Conservation (phyloP, 257 asterid species). For the Echium plantagineum region DNA sequence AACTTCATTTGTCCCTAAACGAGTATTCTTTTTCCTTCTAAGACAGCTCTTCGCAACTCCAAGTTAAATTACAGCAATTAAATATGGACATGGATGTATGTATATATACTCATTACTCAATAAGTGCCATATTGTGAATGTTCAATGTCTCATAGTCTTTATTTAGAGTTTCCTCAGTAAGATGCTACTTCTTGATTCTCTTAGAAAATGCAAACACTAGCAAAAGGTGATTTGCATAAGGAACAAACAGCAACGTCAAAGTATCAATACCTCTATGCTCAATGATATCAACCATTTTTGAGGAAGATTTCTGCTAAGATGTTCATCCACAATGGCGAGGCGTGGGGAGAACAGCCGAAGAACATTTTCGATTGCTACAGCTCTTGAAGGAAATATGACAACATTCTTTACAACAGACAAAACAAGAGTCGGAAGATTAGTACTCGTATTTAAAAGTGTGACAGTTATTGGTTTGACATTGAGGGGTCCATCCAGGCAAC, state of each 20-base stretch:
- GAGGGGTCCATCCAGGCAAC: neutral
- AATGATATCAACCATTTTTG: constrained; percentile 80
- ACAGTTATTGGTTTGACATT: constrained; percentile 7
- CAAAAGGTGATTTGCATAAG: neutral
- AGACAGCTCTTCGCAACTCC: neutral
- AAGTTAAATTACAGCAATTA: too few species aligned
- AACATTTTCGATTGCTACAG: constrained; percentile 83
- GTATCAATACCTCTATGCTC: constrained; percentile 46
- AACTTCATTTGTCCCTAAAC: neutral
- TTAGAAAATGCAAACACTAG: neutral
- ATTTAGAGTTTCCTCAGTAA: too few species aligned
- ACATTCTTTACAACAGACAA: constrained; percentile 34
- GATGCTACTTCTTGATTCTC: too few species aligned
- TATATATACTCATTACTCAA: neutral
- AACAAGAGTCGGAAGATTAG: constrained; percentile 10
- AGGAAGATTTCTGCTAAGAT: constrained; percentile 61
- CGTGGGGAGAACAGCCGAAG: constrained; percentile 76
- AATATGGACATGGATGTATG: neutral
- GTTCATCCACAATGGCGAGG: constrained; percentile 90
- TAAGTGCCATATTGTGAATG: neutral
- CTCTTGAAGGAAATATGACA: constrained; percentile 80
- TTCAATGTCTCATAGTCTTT: neutral
- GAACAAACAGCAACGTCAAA: constrained; percentile 8
- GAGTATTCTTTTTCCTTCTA: neutral
- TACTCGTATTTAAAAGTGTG: constrained; percentile 17